Percentiles rank a stretch among this genome's conserved stretches.
Conservation (phyloP, 2,329 filamentous ascomycete genomes). For the Hypoxylon sp. region DNA sequence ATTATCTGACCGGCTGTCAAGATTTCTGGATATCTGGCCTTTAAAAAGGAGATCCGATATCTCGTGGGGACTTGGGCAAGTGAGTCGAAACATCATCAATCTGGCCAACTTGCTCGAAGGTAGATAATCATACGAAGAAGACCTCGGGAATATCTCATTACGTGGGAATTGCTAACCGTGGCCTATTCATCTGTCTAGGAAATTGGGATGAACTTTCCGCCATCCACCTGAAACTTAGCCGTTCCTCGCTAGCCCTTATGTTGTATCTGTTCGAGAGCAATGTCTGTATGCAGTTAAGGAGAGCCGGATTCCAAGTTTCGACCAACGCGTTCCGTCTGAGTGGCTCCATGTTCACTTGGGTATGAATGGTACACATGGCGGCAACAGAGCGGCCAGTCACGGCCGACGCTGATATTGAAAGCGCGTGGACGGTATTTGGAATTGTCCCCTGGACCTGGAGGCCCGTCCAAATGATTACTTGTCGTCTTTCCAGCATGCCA, state of each 20-base stretch:
- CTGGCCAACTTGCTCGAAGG: neutral
- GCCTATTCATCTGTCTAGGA: neutral
- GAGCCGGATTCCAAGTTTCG: conserved; percentile 48
- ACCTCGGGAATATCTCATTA: neutral
- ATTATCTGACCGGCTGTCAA: neutral
- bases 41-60: neutral
- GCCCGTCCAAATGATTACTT: conserved; percentile 14
- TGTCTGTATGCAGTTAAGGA: conserved; percentile 51
- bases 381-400: conserved; percentile 48
- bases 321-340: conserved; percentile 48
- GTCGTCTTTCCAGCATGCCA: neutral
- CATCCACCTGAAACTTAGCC: neutral
- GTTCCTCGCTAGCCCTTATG: conserved; percentile 39
- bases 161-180: neutral
- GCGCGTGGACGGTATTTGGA: conserved; percentile 40
- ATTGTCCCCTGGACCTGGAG: conserved; percentile 35
- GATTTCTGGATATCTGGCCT: neutral
- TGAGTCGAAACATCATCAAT: neutral
- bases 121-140: neutral
- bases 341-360: conserved; percentile 49
- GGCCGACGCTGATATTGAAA: conserved; percentile 44
- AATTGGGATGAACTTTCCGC: neutral
- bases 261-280: conserved; percentile 47
- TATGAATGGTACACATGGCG: conserved; percentile 48
- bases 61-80: neutral